phyloP scores from a whole-genome alignment of 352 stramenopile species.

The Phytophthora pseudosyringae region DNA sequence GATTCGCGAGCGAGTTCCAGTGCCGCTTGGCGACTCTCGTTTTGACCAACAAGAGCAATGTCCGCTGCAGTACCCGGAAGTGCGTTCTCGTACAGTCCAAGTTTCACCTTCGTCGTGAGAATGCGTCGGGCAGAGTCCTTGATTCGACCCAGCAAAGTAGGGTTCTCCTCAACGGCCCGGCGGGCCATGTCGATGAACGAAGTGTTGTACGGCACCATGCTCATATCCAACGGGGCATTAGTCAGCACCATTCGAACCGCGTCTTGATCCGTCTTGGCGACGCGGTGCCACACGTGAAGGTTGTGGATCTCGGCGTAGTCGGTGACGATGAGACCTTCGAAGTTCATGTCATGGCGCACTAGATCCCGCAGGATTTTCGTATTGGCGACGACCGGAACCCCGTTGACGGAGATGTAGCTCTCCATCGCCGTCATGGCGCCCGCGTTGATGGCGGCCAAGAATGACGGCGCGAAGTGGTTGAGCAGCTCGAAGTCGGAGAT shows the following conservation, averaged over 20 bases:
- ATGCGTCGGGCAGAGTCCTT: constrained; percentile 67
- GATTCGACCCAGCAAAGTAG: constrained; percentile 49
- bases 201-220: constrained; percentile 80
- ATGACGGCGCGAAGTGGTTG: constrained; percentile 88
- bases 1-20: constrained; percentile 81
- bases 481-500: constrained; percentile 80
- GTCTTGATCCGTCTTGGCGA: constrained; percentile 55
- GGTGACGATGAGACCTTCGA: constrained; percentile 91
- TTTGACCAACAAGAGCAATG: constrained; percentile 54
- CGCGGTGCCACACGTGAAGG: constrained; percentile 66
- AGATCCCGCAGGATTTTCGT: constrained; percentile 80
- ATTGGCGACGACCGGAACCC: constrained; percentile 91
- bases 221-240: constrained; percentile 91
- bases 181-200: constrained; percentile 63
- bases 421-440: constrained; percentile 93
- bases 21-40: constrained; percentile 57
- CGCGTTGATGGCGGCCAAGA: constrained; percentile 82
- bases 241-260: constrained; percentile 73
- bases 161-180: constrained; percentile 42
- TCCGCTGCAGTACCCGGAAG: constrained; percentile 54
- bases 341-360: constrained; percentile 86
- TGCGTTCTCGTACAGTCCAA: constrained; percentile 74
- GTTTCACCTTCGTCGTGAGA: constrained; percentile 72
- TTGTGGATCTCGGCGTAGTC: constrained; percentile 95
- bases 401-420: constrained; percentile 93